Evolutionary conservation across 352 stramenopile species (phyloP).

Genomic region (Aphanomyces stellatus): DNA sequence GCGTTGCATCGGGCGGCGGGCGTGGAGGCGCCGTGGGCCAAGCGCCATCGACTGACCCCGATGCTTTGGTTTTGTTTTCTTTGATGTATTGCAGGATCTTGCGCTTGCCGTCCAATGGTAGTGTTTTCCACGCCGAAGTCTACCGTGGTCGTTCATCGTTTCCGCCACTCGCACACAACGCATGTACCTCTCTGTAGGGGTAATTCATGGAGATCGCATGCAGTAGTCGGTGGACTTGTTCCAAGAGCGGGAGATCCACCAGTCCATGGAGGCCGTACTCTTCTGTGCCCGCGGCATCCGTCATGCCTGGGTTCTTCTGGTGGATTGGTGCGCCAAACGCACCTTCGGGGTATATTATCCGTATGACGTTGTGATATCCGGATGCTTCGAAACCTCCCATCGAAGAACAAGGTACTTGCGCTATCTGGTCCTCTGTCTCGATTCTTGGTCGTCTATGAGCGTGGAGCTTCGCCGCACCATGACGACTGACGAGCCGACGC

Average conservation of each 20-base stretch:
- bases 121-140: slow-evolving; percentile 63
- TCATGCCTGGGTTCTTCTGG: too few species aligned
- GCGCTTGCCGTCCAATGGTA: slow-evolving; percentile 71
- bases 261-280: slow-evolving; percentile 68
- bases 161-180: neutral
- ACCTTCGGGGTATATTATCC: neutral
- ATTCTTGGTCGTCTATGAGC: neutral
- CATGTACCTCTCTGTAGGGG: slow-evolving; percentile 64
- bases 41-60: slow-evolving; percentile 16
- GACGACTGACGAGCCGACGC: slow-evolving; percentile 5
- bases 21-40: neutral
- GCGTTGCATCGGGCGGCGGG: neutral
- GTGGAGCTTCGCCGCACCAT: slow-evolving; percentile 2
- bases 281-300: too few species aligned
- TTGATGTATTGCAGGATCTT: slow-evolving; percentile 78
- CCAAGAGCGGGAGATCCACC: slow-evolving; percentile 54
- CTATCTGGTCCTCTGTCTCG: too few species aligned
- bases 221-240: slow-evolving; percentile 78
- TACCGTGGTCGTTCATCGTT: slow-evolving; percentile 19
- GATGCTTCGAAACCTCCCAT: neutral
- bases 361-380: neutral
- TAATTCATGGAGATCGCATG: slow-evolving; percentile 77
- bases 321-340: too few species aligned
- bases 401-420: too few species aligned
- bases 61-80: slow-evolving; percentile 33